Base-by-base conservation (phyloP, 75 land plant genomes). In the Ceratopteris richardii region DNA sequence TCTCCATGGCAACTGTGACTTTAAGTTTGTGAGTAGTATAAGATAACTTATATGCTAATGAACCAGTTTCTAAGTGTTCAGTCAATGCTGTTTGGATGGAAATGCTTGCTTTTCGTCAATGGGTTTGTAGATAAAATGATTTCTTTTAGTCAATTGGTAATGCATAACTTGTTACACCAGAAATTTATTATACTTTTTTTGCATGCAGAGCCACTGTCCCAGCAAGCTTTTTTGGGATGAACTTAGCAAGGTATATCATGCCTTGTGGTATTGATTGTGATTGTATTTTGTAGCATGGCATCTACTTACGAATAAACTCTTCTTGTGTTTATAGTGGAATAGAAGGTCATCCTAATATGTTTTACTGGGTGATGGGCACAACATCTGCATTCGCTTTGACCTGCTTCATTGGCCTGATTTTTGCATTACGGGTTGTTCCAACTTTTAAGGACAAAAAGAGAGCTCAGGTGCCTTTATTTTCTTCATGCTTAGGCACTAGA, bases 191-290 rank as follows among this genome's bases (percentile, higher is more conserved):
- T n/a, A n/a, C n/a, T n/a, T n/a, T n/a, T n/a, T n/a, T n/a, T n/a
- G n/a, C n/a, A n/a, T 50, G 46, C 60, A 72, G 76, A 36, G 79
- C 77, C 29, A 66, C 77, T 47, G 42, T 66, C 29, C 69, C 77
- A 16, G 79, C 70, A 24, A 53, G 63, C 29, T 72, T 73, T 33
- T 76, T 76, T 57, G 79, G 79, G 30, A 76, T 76, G 77, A 76
- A 76, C 31, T 63, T 76, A 24, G 19, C 29, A 11, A 75, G 70
- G 77, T 75, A 58, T 19, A 56, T 67, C 13, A 24, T 64, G 21
- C 29, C 12, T 22, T 63, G 12, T 22, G 16, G 13, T 14, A 31
- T 26, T 57, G n/a, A n/a, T n/a, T n/a, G n/a, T n/a, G n/a, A n/a
- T n/a, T n/a, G n/a, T n/a, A n/a, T n/a, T n/a, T n/a, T n/a, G n/a